These are phyloP conservation scores for Penicillium capsulatum DNA, from an alignment of 2,329 filamentous ascomycete species.

Conservation along the genomic window DNA sequence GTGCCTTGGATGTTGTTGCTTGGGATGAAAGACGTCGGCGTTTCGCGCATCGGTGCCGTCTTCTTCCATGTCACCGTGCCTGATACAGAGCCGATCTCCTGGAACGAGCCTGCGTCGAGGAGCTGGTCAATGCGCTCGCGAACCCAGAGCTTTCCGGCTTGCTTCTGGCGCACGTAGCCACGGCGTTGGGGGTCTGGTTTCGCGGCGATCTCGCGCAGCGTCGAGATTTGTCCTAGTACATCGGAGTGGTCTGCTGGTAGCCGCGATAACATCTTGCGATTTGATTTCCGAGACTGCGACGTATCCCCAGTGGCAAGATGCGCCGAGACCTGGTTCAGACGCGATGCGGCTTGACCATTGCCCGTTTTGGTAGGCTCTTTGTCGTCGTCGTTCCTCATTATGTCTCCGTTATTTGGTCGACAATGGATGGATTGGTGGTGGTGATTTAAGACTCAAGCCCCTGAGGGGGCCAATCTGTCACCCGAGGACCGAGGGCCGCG, in stretches of 20 bases:
- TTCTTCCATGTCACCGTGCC: constrained; percentile 58
- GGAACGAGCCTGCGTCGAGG: constrained; percentile 54
- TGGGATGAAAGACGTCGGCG: constrained; percentile 51
- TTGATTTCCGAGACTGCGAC: constrained; percentile 24
- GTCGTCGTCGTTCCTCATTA: constrained; percentile 14
- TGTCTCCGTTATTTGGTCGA: neutral
- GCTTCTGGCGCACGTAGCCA: constrained; percentile 60
- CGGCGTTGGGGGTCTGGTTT: constrained; percentile 53
- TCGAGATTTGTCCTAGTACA: constrained; percentile 54
- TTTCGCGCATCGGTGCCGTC: constrained; percentile 33
- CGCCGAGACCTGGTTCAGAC: constrained; percentile 48
- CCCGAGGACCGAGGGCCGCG: constrained; percentile 7
- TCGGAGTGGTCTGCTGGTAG: constrained; percentile 61
- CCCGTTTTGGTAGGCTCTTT: constrained; percentile 1
- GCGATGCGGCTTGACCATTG: constrained; percentile 35
- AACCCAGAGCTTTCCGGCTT: constrained; percentile 63
- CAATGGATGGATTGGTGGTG: no score
- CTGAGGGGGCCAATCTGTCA: constrained; percentile 12
- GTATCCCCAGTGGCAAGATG: constrained; percentile 39
- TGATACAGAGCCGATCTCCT: constrained; percentile 58
- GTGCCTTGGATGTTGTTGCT: constrained; percentile 62
- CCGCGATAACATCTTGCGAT: constrained; percentile 24
- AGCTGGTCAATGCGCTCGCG: constrained; percentile 57
- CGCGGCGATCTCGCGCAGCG: constrained; percentile 50
- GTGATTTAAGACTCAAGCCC: constrained; percentile 1